Percentiles rank a stretch among this genome's conserved stretches.
These are phyloP conservation scores for Huntiella savannae DNA, from an alignment of 2,329 filamentous ascomycete genomes.

Conservation along the genomic window DNA sequence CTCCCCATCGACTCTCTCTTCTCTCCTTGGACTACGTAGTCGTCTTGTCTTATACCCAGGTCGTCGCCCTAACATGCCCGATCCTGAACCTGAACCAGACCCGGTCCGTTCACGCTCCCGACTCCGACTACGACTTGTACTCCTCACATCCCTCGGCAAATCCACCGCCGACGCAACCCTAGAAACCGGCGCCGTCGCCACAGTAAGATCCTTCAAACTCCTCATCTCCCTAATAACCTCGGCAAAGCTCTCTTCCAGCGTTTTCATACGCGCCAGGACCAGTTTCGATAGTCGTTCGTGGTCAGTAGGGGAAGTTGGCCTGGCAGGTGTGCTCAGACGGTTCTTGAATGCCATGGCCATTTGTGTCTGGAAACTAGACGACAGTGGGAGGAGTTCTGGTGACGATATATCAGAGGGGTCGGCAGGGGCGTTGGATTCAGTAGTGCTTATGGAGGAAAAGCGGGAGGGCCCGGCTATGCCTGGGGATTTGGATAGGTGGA, in stretches of 20 bases:
- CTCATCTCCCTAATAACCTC: conserved; percentile 73
- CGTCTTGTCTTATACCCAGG: too few relatives aligned
- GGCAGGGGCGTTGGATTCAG: conserved; percentile 46
- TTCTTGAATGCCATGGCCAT: conserved; percentile 51
- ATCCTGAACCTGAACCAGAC: too few relatives aligned
- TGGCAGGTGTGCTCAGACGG: conserved; percentile 26
- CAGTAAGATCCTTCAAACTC: conserved; percentile 29
- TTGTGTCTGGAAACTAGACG: conserved; percentile 64
- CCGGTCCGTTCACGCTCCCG: background rate
- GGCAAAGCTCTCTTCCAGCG: conserved; percentile 73
- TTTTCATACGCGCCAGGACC: conserved; percentile 80
- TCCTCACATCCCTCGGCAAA: background rate
- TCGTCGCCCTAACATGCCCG: too few relatives aligned
- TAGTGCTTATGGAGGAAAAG: conserved; percentile 1
- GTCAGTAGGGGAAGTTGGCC: conserved; percentile 22
- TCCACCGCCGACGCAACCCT: too few relatives aligned
- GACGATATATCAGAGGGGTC: conserved; percentile 25
- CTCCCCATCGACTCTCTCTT: background rate
- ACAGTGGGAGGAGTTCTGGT: conserved; percentile 42
- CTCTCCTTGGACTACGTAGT: too few relatives aligned
- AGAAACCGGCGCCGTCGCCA: conserved; percentile 21
- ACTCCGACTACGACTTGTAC: background rate
- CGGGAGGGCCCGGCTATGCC: conserved; percentile 7
- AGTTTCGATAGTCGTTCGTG: conserved; percentile 58
- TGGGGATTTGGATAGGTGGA: conserved; percentile 23